Conservation (phyloP, 805 yeast species). For the Scheffersomyces lignosus region DNA sequence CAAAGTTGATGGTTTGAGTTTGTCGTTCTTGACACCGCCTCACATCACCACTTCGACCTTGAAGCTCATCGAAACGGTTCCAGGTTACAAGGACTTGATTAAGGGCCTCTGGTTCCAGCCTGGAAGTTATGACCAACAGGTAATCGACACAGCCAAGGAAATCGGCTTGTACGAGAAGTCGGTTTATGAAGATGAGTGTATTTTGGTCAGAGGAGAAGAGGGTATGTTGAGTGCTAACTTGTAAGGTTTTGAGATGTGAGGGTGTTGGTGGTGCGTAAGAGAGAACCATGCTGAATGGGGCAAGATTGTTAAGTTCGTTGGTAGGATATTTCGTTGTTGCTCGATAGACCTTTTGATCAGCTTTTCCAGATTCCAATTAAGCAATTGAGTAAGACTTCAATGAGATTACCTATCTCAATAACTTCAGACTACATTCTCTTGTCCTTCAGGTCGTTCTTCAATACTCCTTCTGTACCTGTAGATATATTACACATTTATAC, state of each 20-base stretch:
- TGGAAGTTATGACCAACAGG: constrained; percentile 62
- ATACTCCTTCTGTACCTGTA: too few relatives aligned
- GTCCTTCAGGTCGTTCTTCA: too few relatives aligned
- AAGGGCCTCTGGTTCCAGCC: constrained; percentile 83
- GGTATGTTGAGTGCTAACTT: constrained; percentile 42
- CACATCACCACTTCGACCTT: constrained; percentile 44
- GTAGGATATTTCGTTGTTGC: too few relatives aligned
- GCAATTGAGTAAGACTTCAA: too few relatives aligned
- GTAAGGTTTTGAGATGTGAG: constrained; percentile 1
- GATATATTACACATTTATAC: too few relatives aligned
- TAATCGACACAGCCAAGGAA: constrained; percentile 42
- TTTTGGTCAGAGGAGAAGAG: constrained; percentile 66
- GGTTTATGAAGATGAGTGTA: constrained; percentile 61
- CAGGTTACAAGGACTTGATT: constrained; percentile 38
- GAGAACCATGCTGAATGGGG: not conserved
- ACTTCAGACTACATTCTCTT: too few relatives aligned
- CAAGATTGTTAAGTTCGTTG: too few relatives aligned
- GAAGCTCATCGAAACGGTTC: constrained; percentile 37
- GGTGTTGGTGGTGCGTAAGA: not conserved
- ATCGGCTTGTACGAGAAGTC: constrained; percentile 33
- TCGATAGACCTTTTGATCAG: too few relatives aligned
- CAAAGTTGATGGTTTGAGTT: constrained; percentile 46
- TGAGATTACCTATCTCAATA: too few relatives aligned
- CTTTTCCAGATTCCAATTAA: too few relatives aligned
- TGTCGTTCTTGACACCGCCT: constrained; percentile 80